These are phyloP conservation scores for Entonaema liquescens DNA, from an alignment of 495 filamentous ascomycete species.

Conservation along the genomic window DNA sequence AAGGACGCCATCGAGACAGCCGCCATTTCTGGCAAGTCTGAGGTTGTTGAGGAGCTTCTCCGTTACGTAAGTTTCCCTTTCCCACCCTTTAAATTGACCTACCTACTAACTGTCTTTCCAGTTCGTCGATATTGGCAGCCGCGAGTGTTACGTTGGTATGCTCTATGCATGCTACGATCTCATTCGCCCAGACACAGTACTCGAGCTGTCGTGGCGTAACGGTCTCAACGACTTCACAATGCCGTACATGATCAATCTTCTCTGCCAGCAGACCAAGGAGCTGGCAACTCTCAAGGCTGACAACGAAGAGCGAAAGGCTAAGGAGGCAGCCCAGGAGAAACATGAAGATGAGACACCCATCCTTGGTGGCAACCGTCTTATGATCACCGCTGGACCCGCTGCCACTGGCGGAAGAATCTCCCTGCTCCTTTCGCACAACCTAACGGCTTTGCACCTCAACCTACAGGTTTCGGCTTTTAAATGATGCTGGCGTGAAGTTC, in stretches of 20 bases:
- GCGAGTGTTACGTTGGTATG: conserved; percentile 99
- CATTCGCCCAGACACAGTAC: conserved; percentile 86
- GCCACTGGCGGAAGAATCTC: conserved; percentile 55
- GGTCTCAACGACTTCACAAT: conserved; percentile 97
- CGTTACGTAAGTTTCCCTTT: conserved; percentile 81
- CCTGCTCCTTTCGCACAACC: conserved; percentile 74
- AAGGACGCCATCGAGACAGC: conserved; percentile 99
- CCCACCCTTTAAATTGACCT: conserved; percentile 21
- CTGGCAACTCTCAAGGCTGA: conserved; percentile 89
- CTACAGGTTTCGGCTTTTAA: conserved; percentile 72
- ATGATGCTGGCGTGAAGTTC: not conserved
- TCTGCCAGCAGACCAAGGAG: conserved; percentile 87
- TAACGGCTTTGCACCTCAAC: conserved; percentile 83
- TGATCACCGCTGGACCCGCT: conserved; percentile 93
- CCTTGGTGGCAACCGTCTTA: conserved; percentile 87
- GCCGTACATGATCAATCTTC: conserved; percentile 99
- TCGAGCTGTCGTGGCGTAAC: conserved; percentile 97
- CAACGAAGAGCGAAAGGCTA: conserved; percentile 94
- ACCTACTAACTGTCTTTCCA: conserved; percentile 54
- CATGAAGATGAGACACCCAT: conserved; percentile 94
- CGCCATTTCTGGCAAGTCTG: conserved; percentile 89
- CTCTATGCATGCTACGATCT: conserved; percentile 98
- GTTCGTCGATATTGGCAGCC: conserved; percentile 99
- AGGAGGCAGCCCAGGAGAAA: conserved; percentile 84
- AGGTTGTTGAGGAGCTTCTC: conserved; percentile 94